phyloP scores from a whole-genome alignment of 768 basidiomycete species.

The Termitomyces sp. region DNA sequence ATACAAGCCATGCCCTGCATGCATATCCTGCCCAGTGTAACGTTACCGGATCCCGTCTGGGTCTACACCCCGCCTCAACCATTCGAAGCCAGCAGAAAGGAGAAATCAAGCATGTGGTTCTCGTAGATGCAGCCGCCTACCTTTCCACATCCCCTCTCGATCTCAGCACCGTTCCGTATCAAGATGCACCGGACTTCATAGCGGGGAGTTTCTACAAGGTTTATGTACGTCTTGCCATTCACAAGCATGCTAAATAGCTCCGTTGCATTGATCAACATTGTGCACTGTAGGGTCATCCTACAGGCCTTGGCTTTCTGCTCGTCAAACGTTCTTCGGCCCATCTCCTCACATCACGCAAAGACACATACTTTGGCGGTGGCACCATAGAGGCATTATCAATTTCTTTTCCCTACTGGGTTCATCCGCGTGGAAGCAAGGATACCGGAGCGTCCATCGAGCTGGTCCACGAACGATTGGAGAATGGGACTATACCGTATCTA shows the following conservation, averaged over 20 bases:
- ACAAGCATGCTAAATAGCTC: neutral
- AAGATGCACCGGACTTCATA: conserved; percentile 12
- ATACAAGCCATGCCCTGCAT: neutral
- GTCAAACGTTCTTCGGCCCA: conserved; percentile 12
- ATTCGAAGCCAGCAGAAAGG: neutral
- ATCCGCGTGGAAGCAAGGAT: conserved; percentile 9
- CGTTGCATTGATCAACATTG: neutral
- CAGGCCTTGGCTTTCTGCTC: conserved; percentile 12
- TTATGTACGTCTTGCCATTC: conserved; percentile 3
- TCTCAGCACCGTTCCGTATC: conserved; percentile 3
- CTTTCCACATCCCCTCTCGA: conserved; percentile 13
- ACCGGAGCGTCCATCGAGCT: neutral
- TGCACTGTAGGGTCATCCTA: conserved; percentile 8
- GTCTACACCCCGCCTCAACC: conserved; percentile 9
- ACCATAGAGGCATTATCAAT: conserved; percentile 10
- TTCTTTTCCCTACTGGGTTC: conserved; percentile 10
- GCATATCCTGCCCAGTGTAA: conserved; percentile 15
- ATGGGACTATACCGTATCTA: conserved; percentile 11
- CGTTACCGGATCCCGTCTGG: conserved; percentile 14
- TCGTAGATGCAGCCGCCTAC: conserved; percentile 13
- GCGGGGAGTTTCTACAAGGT: conserved; percentile 14
- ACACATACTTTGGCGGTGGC: conserved; percentile 11
- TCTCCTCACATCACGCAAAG: neutral
- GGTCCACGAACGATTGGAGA: conserved; percentile 10
- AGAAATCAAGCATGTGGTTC: neutral